Evolutionary conservation across 345 rosid genomes (phyloP).

Genomic region (Ceriops zippeliana): DNA sequence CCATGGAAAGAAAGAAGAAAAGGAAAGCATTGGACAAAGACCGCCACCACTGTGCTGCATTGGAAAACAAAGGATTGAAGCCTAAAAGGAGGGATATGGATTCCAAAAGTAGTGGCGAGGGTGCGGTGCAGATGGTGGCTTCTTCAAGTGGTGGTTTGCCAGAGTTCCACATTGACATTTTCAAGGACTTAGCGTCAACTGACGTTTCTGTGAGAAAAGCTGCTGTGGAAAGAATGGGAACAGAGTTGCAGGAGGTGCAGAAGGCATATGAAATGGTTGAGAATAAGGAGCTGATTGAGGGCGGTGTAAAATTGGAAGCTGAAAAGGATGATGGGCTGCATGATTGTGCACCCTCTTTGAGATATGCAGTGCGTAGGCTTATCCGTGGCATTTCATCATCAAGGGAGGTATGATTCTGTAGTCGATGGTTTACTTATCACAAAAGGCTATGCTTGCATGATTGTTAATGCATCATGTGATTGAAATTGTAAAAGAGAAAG

Average conservation of each 20-base stretch:
- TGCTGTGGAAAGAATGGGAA: slow-evolving; percentile 61
- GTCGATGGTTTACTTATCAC: not conserved
- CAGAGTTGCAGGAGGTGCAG: slow-evolving; percentile 68
- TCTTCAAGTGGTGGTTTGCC: slow-evolving; percentile 40
- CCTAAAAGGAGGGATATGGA: slow-evolving; percentile 20
- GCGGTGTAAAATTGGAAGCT: slow-evolving; percentile 69
- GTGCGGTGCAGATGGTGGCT: slow-evolving; percentile 19
- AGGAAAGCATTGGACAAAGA: slow-evolving; percentile 73
- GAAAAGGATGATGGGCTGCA: slow-evolving; percentile 84
- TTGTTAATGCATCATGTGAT: too few species aligned
- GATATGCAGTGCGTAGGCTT: slow-evolving; percentile 85
- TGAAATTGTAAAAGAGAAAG: too few species aligned
- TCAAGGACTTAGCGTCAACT: slow-evolving; percentile 64
- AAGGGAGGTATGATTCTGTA: slow-evolving; percentile 59
- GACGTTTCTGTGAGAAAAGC: slow-evolving; percentile 56
- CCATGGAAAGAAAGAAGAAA: slow-evolving; percentile 83
- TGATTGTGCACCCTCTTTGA: slow-evolving; percentile 74
- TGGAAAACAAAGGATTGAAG: slow-evolving; percentile 24
- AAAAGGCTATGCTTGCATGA: not conserved
- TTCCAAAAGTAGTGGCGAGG: slow-evolving; percentile 22
- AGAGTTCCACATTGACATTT: slow-evolving; percentile 66
- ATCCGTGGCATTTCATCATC: slow-evolving; percentile 93
- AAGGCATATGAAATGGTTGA: slow-evolving; percentile 52
- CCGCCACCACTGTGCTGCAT: slow-evolving; percentile 35
- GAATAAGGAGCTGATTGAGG: slow-evolving; percentile 46